Base-by-base conservation (phyloP, 805 yeast species). In the Clavispora santaluciae region DNA sequence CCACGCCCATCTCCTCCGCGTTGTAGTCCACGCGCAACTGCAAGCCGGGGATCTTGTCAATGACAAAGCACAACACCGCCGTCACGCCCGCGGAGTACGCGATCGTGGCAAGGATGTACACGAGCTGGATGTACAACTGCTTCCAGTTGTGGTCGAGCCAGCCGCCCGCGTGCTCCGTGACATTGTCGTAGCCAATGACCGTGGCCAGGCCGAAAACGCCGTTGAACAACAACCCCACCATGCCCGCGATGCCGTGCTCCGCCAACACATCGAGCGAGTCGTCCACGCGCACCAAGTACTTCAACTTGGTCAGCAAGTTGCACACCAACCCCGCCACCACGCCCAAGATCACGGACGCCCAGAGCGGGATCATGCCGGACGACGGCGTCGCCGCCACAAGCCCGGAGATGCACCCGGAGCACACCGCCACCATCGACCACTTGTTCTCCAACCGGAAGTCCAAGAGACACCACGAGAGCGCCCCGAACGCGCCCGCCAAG, bases 201-300 rank as follows among this genome's bases (percentile, higher is more conserved):
- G 87, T 84, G 41, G 84, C 77, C 6, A 90, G 86, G 12, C 86
- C 97, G 58, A 93, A 90, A 1, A 91, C 58, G 0, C 86, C 96
- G 58, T 88, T 89, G 68, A 88, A 89, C n/a, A 91, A 43, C 36
- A 90, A 72, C 0, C 99, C 98, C 35, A 91, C 74, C 35, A 90
- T 75, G 23, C 99, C 99, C 0, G 97, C 98, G 53, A 91, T 75
- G 37, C 96, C 98, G 81, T 91, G 99, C 78, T 91, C 98, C n/a
- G 98, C 98, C 60, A 91, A 75, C 38, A 89, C 81, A 83, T 93
- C 98, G 53, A 93, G 69, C 2, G 96, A 82, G 66, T 91, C 99
- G 62, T 93, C 98, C 38, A 91, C 89, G 44, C 76, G 75, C 35
- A 85, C 67, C 48, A 86, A 65, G 59, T 84, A 86, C 65, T 91